These are phyloP conservation scores for Rhizomucor miehei DNA, from an alignment of 371 early-diverging fungal species.

Conservation along the genomic window DNA sequence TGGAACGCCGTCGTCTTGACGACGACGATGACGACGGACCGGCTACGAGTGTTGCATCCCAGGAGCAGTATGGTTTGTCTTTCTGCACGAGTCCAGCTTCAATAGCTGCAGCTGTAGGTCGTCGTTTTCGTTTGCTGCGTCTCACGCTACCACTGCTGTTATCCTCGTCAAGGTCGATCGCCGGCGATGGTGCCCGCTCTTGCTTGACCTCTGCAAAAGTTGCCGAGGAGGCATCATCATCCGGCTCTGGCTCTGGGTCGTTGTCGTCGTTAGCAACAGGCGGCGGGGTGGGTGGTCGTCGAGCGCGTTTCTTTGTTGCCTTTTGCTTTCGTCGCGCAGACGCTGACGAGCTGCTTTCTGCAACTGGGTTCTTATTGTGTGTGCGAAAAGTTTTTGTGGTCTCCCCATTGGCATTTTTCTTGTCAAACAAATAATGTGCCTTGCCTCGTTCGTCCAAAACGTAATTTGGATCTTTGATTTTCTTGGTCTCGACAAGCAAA, in stretches of 20 bases:
- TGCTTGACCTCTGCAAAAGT: no score
- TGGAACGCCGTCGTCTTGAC: no score
- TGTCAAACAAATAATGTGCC: slow-evolving; percentile 81
- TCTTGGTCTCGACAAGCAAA: slow-evolving; percentile 75
- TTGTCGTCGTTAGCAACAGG: no score
- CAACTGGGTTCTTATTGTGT: slow-evolving; percentile 20
- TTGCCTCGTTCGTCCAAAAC: slow-evolving; percentile 83
- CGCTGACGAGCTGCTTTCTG: no score
- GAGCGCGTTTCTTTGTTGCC: no score
- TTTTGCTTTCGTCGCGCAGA: no score
- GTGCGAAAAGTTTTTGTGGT: slow-evolving; percentile 72
- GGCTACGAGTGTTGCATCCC: slow-evolving; percentile 1
- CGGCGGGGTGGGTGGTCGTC: no score
- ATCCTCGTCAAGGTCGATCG: no score
- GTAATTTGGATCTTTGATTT: slow-evolving; percentile 85
- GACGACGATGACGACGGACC: no score
- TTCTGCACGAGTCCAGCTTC: slow-evolving; percentile 13
- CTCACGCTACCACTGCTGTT: not conserved
- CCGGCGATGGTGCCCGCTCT: no score
- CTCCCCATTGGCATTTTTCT: slow-evolving; percentile 73
- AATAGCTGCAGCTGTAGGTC: slow-evolving; percentile 20
- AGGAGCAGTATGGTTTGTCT: slow-evolving; percentile 5
- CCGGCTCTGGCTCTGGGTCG: no score
- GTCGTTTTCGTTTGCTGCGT: slow-evolving; percentile 20
- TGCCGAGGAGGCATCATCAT: no score